phyloP scores from a whole-genome alignment of 768 basidiomycete genomes.

The Guyanaporus albipodus region DNA sequence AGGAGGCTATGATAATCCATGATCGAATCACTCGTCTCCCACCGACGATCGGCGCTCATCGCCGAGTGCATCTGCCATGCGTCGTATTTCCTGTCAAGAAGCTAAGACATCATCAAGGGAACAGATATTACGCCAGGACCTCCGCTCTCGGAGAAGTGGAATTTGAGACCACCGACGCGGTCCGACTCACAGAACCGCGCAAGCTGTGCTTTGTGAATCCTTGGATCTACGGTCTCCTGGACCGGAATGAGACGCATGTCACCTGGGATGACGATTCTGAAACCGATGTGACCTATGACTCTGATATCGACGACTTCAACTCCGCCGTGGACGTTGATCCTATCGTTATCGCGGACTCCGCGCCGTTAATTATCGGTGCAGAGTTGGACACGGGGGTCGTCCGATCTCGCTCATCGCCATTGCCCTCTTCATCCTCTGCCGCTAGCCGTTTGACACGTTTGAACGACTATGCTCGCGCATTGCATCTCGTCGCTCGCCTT shows the following conservation, averaged over 20 bases:
- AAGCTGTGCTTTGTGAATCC: slow-evolving; percentile 7
- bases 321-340: no score
- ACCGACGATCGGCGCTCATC: not conserved
- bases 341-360: no score
- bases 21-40: not conserved
- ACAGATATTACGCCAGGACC: not conserved
- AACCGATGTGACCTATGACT: not conserved
- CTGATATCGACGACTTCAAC: not conserved
- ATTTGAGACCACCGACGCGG: not conserved
- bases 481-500: not conserved
- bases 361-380: no score
- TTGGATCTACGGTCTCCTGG: slow-evolving; percentile 4
- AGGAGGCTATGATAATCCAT: not conserved
- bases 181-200: not conserved
- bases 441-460: not conserved
- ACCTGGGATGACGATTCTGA: not conserved
- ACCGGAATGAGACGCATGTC: not conserved
- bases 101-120: not conserved
- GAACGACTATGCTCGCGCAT: not conserved
- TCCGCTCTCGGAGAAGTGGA: slow-evolving; percentile 2
- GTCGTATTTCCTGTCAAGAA: not conserved
- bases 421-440: no score
- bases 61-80: not conserved
- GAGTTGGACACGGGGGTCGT: not conserved
- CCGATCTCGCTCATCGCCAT: not conserved